Evolutionary conservation across 108 stramenopile genomes (phyloP), one percentile per base, ranked within the genome.

Genomic region (Cyclotella kingstonii): DNA sequence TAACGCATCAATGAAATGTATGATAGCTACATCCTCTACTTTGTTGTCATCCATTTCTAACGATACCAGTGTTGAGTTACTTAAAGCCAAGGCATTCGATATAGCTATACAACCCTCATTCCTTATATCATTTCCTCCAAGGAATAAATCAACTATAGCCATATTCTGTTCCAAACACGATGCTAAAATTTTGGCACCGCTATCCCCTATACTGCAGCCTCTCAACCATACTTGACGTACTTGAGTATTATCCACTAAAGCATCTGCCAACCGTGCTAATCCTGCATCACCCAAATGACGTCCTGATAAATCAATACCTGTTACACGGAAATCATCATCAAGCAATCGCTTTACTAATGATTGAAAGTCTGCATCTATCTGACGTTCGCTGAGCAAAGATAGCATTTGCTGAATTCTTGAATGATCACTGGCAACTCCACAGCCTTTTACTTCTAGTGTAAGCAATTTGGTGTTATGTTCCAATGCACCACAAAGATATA

Each of bases 161-260:
- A 73, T 73, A 51, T 73, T 73, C 42, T 73, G 72, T 40, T 73
- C 72, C 28, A 73, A 54, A 65, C 72, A 73, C 48, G 49, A 64
- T 19, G 58, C 72, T 33, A 73, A 38, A 5, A 43, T 42, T 45
- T 52, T 59, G 33, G 72, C 72, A 15, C 72, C 72, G 22, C 2
- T 51, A 58, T 73, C 40, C 30, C 41, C 48, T 5, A 73, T 43
- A 9, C 22, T 10, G 46, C 72, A 73, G 14, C 39, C 58, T 12
- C 72, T 40, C 38, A 73, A 25, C 72, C 72, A 73, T 4, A 73
- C 15, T 22, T 73, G 72, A 11, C 63, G 57, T 33, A 73, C 72
- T 35, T 65, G 63, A n/a, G 56, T 73, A 47, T 73, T 73, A 44
- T 65, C 72, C 14, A 52, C 40, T 19, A 73, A 59, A 1, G 52